Base-by-base conservation (phyloP, 2,329 filamentous ascomycete species). In the Fusarium luffae region DNA sequence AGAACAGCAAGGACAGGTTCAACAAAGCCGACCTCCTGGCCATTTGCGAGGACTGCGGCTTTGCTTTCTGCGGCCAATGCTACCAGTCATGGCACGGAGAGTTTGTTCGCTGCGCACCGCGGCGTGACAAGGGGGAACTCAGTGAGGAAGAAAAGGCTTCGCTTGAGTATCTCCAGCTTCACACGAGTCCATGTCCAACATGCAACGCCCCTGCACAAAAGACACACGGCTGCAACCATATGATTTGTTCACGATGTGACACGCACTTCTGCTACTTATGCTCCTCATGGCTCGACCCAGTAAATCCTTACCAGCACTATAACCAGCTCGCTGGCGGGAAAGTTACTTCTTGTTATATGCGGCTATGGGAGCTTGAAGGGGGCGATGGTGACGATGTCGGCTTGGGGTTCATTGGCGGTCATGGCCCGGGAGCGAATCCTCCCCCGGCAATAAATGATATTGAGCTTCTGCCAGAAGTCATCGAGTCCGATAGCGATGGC, bases 211-310 rank as follows among this genome's bases (percentile, higher is more conserved):
- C 93, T 0, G 91, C 91, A 23, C 93, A 97, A 78, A 99, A 99
- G 84, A 93, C 92, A 3, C 90, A 93, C 76, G 96, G 96, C 41
- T 99, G 96, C 84, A 98, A 98, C 79, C 94, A 98, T 80, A 98
- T 98, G 94, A 92, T 91, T 51, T 98, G 95, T 81, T 93, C 91
- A 78, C 90, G 93, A 69, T 99, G 96, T 83, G 86, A 91, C 54
- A 92, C 93, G 4, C 95, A 98, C 79, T 98, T 98, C 78, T 99
- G 96, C 82, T 98, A 98, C 73, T 86, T 98, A 2, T 98, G 96
- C 77, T 91, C 92, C 1, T 86, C 90, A n/a, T 98, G 93, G 92
- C 85, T 99, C 43, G 87, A 91, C 59, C 88, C 92, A 0, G 84
- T 82, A 19, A 96, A 97, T 72, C 94, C 94, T 2, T 98, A 98